Base-by-base conservation (phyloP, 495 filamentous ascomycete species). In the Sphaerosporella brunnea region DNA sequence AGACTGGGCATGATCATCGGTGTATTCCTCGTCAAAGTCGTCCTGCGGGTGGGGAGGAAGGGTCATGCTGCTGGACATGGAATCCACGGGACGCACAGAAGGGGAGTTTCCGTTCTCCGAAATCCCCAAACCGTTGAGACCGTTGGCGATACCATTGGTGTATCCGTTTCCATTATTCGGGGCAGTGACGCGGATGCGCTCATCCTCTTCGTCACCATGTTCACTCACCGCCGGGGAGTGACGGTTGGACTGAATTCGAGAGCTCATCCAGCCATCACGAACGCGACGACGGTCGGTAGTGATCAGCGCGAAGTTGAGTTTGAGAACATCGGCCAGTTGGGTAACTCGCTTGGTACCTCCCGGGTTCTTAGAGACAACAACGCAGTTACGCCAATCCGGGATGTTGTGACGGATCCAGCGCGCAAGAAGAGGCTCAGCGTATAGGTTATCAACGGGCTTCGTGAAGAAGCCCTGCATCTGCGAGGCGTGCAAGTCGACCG, bases 391-490 rank as follows among this genome's bases (percentile, higher is more conserved):
- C 90, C 90, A 97, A 43, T 80, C 73, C 13, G 72, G 66, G 16
- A 97, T 80, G 57, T 94, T 88, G 64, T 80, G 73, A 49, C 78
- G 74, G 59, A 96, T 90, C 92, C 90, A 96, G 48, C 86, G 79
- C 34, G 92, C 90, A 61, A 97, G 87, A 54, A 94, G 72, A 3
- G 90, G 90, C 64, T 97, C 90, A 16, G 92, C 90, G 56, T 94
- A 82, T 26, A 97, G 78, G 62, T 97, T 95, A 65, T 97, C 90
- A 41, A 97, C 90, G 8, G 90, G 92, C 58, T 90, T 93, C 53
- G 80, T 82, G 71, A 97, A 97, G 71, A 97, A 97, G 26, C 90
- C 90, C 67, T 96, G 92, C 81, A 95, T 95, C 66, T 96, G 90
- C 8, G 84, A 87, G 49, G 84, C 84, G 68, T 97, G 90, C 8